Percentiles rank a stretch among this genome's conserved stretches.
These are phyloP conservation scores for Yueomyces sp. DNA, from an alignment of 805 yeast species.

Conservation along the genomic window DNA sequence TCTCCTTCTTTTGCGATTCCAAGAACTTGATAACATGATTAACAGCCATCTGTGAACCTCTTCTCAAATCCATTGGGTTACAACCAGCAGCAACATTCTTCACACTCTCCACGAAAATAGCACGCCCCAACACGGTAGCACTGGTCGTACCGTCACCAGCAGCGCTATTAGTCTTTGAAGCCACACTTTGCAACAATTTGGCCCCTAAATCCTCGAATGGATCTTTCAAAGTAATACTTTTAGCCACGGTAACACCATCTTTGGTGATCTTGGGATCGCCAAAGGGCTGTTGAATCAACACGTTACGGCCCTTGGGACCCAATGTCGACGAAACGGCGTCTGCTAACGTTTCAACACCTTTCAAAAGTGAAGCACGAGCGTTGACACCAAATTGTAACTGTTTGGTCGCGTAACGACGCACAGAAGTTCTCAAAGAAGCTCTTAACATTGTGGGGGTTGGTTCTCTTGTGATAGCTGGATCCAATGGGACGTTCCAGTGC, in stretches of 20 bases:
- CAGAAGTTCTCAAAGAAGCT: conserved; percentile 9
- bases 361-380: conserved; percentile 87
- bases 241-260: conserved; percentile 97
- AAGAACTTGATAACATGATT: conserved; percentile 81
- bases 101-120: conserved; percentile 88
- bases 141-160: conserved; percentile 99
- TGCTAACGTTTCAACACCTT: conserved; percentile 90
- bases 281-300: conserved; percentile 87
- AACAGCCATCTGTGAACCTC: conserved; percentile 95
- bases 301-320: conserved; percentile 98
- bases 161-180: conserved; percentile 89
- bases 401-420: conserved; percentile 35
- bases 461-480: too few relatives aligned
- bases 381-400: conserved; percentile 94
- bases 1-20: conserved; percentile 77
- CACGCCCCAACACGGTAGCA: conserved; percentile 91
- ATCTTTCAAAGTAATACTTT: conserved; percentile 67
- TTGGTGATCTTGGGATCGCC: conserved; percentile 97
- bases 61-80: conserved; percentile 96
- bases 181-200: conserved; percentile 88
- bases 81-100: conserved; percentile 98
- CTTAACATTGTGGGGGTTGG: conserved; percentile 7
- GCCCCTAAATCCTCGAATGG: conserved; percentile 96
- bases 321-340: conserved; percentile 93
- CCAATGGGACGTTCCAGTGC: background rate